A percentile compares a stretch with the other conserved stretches of the same genome.
phyloP scores from a whole-genome alignment of 2,329 filamentous ascomycete genomes.

The Acephala macrosclerotiorum region DNA sequence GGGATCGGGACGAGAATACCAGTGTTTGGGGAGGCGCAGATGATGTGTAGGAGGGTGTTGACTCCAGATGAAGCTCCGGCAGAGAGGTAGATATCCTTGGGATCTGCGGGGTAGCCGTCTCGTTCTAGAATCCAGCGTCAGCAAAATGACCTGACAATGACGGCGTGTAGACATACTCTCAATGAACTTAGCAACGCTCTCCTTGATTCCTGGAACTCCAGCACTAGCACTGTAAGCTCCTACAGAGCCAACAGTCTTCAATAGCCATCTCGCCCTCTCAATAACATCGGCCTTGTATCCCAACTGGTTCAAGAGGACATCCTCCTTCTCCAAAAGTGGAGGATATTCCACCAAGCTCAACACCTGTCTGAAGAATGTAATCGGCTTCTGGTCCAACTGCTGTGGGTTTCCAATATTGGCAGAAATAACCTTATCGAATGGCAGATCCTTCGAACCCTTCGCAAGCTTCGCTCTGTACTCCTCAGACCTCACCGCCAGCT shows the following conservation, averaged over 20 bases:
- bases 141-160: conserved; percentile 1
- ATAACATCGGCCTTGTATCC: conserved; percentile 93
- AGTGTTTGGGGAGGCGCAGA: conserved; percentile 78
- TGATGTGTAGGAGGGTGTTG: conserved; percentile 89
- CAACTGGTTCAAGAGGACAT: conserved; percentile 76
- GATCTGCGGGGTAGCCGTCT: conserved; percentile 86
- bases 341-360: conserved; percentile 94
- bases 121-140: conserved; percentile 61
- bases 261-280: conserved; percentile 79
- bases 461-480: conserved; percentile 80
- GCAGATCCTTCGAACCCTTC: conserved; percentile 64
- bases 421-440: conserved; percentile 90
- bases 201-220: conserved; percentile 83
- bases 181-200: conserved; percentile 92
- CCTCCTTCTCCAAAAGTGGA: conserved; percentile 79
- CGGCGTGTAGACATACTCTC: conserved; percentile 66
- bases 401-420: conserved; percentile 99
- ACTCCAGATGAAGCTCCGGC: conserved; percentile 93
- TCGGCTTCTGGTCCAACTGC: conserved; percentile 98
- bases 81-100: conserved; percentile 86
- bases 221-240: conserved; percentile 97
- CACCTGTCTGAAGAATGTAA: conserved; percentile 99
- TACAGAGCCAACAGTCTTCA: conserved; percentile 86
- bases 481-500: conserved; percentile 93
- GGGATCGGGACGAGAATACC: conserved; percentile 95